A percentile compares a stretch with the other conserved stretches of the same genome.
These are phyloP conservation scores for Plantago elongata DNA, from an alignment of 257 asterid genomes.

Conservation along the genomic window DNA sequence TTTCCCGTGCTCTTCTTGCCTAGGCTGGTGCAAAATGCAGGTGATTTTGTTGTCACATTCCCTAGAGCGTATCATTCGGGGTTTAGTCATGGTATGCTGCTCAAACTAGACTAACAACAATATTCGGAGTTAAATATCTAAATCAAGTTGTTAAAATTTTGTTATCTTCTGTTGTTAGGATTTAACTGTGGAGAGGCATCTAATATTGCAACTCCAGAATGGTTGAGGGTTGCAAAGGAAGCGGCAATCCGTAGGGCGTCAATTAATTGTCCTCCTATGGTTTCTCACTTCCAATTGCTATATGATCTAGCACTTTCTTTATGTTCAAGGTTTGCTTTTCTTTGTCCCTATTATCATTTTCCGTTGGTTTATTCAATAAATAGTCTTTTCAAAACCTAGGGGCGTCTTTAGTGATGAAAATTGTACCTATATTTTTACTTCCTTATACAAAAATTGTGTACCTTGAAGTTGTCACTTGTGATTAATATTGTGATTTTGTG, in stretches of 20 bases:
- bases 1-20: slow-evolving; percentile 19
- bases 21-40: slow-evolving; percentile 98
- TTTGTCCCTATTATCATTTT: slow-evolving; percentile 13
- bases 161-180: slow-evolving; percentile 42
- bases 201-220: slow-evolving; percentile 97
- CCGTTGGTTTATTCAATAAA: neutral
- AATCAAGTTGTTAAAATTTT: slow-evolving; percentile 6
- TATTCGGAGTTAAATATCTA: neutral
- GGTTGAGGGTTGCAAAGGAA: slow-evolving; percentile 94
- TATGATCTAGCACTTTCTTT: slow-evolving; percentile 86
- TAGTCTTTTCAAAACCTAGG: no score
- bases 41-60: slow-evolving; percentile 97
- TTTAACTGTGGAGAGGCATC: slow-evolving; percentile 98
- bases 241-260: slow-evolving; percentile 99
- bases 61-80: slow-evolving; percentile 99
- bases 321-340: slow-evolving; percentile 73
- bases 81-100: slow-evolving; percentile 87
- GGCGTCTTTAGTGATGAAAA: no score
- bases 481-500: slow-evolving; percentile 19
- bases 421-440: neutral
- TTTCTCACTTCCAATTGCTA: slow-evolving; percentile 93
- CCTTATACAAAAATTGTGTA: neutral
- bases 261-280: slow-evolving; percentile 94
- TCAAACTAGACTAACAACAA: slow-evolving; percentile 10
- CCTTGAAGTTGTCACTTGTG: slow-evolving; percentile 1